Conservation (phyloP, 2,329 filamentous ascomycete species). For the Aspergillus pseudotamarii region DNA sequence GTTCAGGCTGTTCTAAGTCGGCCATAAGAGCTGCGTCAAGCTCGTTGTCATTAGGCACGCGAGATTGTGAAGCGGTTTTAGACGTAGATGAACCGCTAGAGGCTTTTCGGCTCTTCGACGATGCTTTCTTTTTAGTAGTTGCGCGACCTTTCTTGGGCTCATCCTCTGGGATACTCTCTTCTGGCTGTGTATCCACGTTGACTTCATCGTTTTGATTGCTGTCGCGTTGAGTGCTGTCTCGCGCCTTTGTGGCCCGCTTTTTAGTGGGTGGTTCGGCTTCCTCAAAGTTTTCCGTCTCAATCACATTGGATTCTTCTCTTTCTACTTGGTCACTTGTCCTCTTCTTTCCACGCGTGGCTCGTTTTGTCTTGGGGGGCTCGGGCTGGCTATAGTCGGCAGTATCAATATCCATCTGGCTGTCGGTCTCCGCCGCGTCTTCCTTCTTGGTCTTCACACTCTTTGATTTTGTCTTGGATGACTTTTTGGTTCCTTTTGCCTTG, state of each 20-base stretch:
- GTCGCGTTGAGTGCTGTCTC: constrained; percentile 50
- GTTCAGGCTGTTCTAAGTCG: constrained; percentile 62
- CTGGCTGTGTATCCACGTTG: constrained; percentile 32
- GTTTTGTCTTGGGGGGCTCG: constrained; percentile 41
- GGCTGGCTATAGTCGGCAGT: constrained; percentile 26
- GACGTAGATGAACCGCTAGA: constrained; percentile 54
- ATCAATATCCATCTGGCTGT: constrained; percentile 34
- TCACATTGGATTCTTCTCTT: constrained; percentile 26
- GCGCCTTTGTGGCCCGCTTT: constrained; percentile 59
- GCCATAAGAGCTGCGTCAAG: constrained; percentile 68
- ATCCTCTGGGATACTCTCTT: constrained; percentile 26
- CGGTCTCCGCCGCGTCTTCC: constrained; percentile 48
- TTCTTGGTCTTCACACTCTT: constrained; percentile 44
- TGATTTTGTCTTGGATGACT: constrained; percentile 38
- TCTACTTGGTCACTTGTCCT: constrained; percentile 61
- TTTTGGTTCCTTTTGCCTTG: constrained; percentile 58
- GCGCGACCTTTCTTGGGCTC: constrained; percentile 51
- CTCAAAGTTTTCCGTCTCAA: constrained; percentile 19
- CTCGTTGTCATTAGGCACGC: constrained; percentile 63
- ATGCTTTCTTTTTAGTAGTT: constrained; percentile 38
- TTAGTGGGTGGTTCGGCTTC: constrained; percentile 54
- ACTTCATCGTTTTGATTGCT: constrained; percentile 40
- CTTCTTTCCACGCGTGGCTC: constrained; percentile 58
- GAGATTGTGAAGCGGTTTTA: constrained; percentile 48
- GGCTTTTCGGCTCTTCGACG: constrained; percentile 52